A percentile compares a stretch with the other conserved stretches of the same genome.
These are phyloP conservation scores for Xylaria scruposa DNA, from an alignment of 495 filamentous ascomycete species.

Conservation along the genomic window DNA sequence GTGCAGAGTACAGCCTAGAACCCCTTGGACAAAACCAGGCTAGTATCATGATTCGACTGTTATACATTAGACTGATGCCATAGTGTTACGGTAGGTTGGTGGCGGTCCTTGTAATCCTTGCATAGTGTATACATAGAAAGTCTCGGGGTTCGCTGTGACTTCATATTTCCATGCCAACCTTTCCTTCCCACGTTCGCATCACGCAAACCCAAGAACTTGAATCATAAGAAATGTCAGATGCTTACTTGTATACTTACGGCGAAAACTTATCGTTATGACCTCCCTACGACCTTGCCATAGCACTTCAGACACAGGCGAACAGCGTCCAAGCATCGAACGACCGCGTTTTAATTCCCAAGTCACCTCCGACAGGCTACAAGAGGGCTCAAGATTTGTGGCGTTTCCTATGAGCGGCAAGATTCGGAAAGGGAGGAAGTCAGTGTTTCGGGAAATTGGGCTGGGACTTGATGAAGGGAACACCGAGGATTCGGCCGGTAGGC, in stretches of 20 bases:
- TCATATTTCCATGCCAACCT: constrained; percentile 28
- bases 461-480: constrained; percentile 40
- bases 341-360: constrained; percentile 54
- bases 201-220: constrained; percentile 18
- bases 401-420: constrained; percentile 44
- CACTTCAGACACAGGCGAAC: constrained; percentile 27
- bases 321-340: constrained; percentile 31
- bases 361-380: constrained; percentile 54
- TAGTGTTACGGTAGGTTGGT: background rate
- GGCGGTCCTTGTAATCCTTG: background rate
- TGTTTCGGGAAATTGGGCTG: constrained; percentile 56
- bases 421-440: constrained; percentile 47
- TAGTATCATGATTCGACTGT: constrained; percentile 3
- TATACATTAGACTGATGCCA: constrained; percentile 10
- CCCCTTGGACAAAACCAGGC: background rate
- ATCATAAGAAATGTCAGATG: constrained; percentile 11
- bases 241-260: constrained; percentile 10
- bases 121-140: background rate
- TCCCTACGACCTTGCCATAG: constrained; percentile 32
- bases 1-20: background rate
- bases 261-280: constrained; percentile 33
- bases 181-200: constrained; percentile 21
- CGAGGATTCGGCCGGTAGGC: constrained; percentile 13
- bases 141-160: constrained; percentile 26
- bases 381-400: constrained; percentile 44